A percentile compares a stretch with the other conserved stretches of the same genome.
phyloP scores from a whole-genome alignment of 1,139 yeast genomes.

The Yamadazyma taylorii region DNA sequence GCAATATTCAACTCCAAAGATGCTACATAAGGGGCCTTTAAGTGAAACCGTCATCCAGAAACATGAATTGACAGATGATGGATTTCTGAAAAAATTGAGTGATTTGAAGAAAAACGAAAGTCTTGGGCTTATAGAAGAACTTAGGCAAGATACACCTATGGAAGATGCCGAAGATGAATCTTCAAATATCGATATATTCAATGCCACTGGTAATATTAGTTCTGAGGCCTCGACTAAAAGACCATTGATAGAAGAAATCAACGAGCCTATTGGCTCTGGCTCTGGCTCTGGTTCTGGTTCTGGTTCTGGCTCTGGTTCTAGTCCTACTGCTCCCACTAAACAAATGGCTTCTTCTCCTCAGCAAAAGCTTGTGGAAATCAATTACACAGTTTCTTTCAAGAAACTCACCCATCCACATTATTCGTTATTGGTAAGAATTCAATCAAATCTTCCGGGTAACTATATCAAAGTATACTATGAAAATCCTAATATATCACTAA shows the following conservation, averaged over 20 bases:
- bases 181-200: slow-evolving; percentile 7
- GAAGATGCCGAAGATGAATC: slow-evolving; percentile 5
- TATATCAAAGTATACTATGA: slow-evolving; percentile 6
- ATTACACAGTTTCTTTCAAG: slow-evolving; percentile 12
- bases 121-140: slow-evolving; percentile 41
- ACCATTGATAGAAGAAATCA: slow-evolving; percentile 46
- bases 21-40: slow-evolving; percentile 59
- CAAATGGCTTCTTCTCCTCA: too few relatives aligned
- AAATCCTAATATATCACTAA: slow-evolving; percentile 6
- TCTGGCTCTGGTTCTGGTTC: too few relatives aligned
- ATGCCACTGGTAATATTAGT: neutral
- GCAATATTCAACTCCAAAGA: slow-evolving; percentile 56
- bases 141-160: slow-evolving; percentile 19
- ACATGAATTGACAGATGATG: slow-evolving; percentile 31
- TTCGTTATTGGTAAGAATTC: slow-evolving; percentile 7
- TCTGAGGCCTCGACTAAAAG: slow-evolving; percentile 10
- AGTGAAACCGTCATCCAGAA: slow-evolving; percentile 34
- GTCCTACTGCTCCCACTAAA: too few relatives aligned
- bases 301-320: too few relatives aligned
- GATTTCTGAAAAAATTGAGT: slow-evolving; percentile 32
- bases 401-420: slow-evolving; percentile 6
- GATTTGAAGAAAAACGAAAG: slow-evolving; percentile 41
- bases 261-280: too few relatives aligned
- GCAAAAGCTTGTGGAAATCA: neutral
- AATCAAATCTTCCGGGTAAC: slow-evolving; percentile 12